Conservation (phyloP, 495 filamentous ascomycete species). For the Trichoderma gamsii region DNA sequence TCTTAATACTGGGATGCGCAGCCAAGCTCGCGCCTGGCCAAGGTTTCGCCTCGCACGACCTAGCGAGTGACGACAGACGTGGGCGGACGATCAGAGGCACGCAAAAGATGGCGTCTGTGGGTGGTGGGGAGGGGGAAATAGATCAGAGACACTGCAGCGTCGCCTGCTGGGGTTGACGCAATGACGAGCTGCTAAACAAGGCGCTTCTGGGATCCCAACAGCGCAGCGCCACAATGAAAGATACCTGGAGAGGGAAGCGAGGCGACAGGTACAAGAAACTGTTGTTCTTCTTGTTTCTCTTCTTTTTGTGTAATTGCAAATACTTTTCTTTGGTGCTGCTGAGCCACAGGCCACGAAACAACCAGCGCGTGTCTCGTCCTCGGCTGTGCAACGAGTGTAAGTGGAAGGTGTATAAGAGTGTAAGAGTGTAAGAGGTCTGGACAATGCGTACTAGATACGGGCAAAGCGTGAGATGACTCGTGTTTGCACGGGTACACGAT, state of each 20-base stretch:
- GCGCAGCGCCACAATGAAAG: neutral
- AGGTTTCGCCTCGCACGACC: constrained; percentile 11
- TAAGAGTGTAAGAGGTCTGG: no score
- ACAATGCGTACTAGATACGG: no score
- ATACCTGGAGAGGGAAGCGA: neutral
- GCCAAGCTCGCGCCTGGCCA: neutral
- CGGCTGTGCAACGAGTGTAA: neutral
- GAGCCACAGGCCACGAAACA: neutral
- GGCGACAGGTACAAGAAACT: neutral
- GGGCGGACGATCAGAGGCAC: constrained; percentile 3
- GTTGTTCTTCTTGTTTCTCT: no score
- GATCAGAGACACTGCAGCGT: neutral
- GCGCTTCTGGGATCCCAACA: neutral
- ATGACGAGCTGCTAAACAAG: neutral
- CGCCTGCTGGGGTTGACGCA: neutral
- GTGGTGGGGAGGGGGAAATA: constrained; percentile 6
- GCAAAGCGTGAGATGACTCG: no score
- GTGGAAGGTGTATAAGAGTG: neutral
- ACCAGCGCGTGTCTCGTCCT: neutral
- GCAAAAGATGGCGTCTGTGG: neutral
- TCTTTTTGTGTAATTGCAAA: neutral
- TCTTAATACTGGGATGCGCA: neutral
- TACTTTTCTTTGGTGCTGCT: neutral
- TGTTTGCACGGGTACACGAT: no score
- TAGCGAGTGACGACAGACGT: constrained; percentile 7